Evolutionary conservation across 108 stramenopile species (phyloP).

Genomic region (Discostella stelligeroides): DNA sequence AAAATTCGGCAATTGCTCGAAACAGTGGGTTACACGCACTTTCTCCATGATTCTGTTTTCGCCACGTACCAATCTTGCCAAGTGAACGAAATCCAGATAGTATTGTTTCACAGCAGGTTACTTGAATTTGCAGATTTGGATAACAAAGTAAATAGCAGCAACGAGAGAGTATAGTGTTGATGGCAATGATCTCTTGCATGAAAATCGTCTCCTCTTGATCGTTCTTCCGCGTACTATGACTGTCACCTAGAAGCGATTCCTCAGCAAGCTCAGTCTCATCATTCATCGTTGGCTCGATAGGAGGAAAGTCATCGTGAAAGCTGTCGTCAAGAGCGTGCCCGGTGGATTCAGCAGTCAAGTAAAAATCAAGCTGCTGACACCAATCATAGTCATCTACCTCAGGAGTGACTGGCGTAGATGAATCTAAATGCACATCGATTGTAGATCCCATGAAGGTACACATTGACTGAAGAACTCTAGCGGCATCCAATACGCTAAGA

Average conservation of each 20-base stretch:
- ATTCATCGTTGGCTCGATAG: neutral
- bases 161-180: constrained; percentile 37
- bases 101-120: constrained; percentile 41
- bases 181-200: constrained; percentile 29
- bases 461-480: constrained; percentile 38
- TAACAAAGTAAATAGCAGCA: constrained; percentile 48
- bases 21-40: constrained; percentile 38
- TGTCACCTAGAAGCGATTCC: neutral
- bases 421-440: constrained; percentile 5
- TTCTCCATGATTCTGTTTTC: constrained; percentile 17
- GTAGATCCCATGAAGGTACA: constrained; percentile 36
- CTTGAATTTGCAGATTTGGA: constrained; percentile 46
- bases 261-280: constrained; percentile 18
- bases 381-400: constrained; percentile 12
- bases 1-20: constrained; percentile 47
- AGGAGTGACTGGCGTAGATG: neutral
- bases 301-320: constrained; percentile 9
- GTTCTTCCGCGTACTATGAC: neutral
- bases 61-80: constrained; percentile 34
- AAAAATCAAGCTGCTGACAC: constrained; percentile 32
- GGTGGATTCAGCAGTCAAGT: constrained; percentile 11
- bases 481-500: constrained; percentile 18
- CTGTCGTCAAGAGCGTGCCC: constrained; percentile 3
- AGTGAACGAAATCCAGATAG: constrained; percentile 42
- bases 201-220: constrained; percentile 13